phyloP scores from a whole-genome alignment of 1,284 basidiomycete species.

The Papiliotrema fonsecae region DNA sequence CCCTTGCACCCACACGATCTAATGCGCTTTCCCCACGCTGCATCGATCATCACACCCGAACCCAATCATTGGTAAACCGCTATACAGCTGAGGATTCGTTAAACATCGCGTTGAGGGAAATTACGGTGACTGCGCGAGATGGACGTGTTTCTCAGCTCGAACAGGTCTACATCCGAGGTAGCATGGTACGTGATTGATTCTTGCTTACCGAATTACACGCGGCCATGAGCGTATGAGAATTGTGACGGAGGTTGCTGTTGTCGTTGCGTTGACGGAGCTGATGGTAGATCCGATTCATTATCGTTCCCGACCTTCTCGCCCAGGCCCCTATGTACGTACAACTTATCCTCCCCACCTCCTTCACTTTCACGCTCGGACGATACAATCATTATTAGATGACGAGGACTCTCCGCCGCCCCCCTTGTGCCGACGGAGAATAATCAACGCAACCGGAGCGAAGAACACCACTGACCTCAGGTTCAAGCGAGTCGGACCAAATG shows the following conservation, averaged over 20 bases:
- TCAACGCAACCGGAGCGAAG: no score
- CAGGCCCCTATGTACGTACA: conserved; percentile 92
- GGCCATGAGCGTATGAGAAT: not conserved
- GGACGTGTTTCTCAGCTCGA: conserved; percentile 98
- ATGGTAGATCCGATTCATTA: conserved; percentile 77
- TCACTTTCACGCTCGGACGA: no score
- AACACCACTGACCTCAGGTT: conserved; percentile 60
- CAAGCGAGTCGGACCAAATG: conserved; percentile 96
- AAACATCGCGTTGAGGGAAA: conserved; percentile 93
- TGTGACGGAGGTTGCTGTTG: no score
- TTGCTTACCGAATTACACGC: no score
- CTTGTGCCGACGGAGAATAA: no score
- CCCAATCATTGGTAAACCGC: not conserved
- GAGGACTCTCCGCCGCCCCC: no score
- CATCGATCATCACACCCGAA: not conserved
- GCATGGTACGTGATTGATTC: conserved; percentile 63
- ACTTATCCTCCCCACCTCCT: not conserved
- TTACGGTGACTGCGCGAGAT: conserved; percentile 96
- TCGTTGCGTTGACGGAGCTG: not conserved
- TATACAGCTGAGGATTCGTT: conserved; percentile 90
- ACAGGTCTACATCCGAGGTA: conserved; percentile 97
- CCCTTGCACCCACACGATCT: not conserved
- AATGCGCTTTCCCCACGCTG: not conserved
- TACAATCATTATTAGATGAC: no score
- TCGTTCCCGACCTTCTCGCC: conserved; percentile 98